Percentiles rank a stretch among this genome's conserved stretches.
phyloP scores from a whole-genome alignment of 257 asterid species.

The Craterostigma plantagineum region DNA sequence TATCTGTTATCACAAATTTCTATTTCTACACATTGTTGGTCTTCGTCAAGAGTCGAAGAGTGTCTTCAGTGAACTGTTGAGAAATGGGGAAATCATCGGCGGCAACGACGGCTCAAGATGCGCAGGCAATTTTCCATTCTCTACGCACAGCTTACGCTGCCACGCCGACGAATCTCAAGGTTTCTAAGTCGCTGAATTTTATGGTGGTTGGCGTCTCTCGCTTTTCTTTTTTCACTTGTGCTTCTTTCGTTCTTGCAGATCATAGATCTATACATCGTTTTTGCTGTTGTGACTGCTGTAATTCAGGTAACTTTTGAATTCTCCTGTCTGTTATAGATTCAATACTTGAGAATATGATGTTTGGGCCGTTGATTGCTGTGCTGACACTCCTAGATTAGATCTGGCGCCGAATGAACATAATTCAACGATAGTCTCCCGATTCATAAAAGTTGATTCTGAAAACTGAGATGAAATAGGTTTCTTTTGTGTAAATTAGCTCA shows the following conservation, averaged over 20 bases:
- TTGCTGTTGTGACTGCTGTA: slow-evolving; percentile 34
- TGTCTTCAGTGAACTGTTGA: background rate
- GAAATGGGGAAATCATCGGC: slow-evolving; percentile 36
- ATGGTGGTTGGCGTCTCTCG: background rate
- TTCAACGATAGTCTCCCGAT: too few species aligned
- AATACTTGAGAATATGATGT: background rate
- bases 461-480: too few species aligned
- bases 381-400: background rate
- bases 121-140: slow-evolving; percentile 37
- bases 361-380: background rate
- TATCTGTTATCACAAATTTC: too few species aligned
- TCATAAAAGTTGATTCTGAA: too few species aligned
- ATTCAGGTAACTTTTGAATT: slow-evolving; percentile 20
- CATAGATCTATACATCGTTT: slow-evolving; percentile 37
- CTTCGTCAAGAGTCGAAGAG: too few species aligned
- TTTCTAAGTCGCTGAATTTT: background rate
- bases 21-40: too few species aligned
- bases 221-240: background rate
- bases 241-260: slow-evolving; percentile 16
- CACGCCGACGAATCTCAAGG: slow-evolving; percentile 54
- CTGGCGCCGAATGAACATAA: too few species aligned
- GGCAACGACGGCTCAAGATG: slow-evolving; percentile 28
- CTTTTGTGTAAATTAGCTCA: too few species aligned
- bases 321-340: background rate
- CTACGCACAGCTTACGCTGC: slow-evolving; percentile 51